These are phyloP conservation scores for Notholithocarpus densiflorus DNA, from an alignment of 306 rosid species.

Conservation along the genomic window DNA sequence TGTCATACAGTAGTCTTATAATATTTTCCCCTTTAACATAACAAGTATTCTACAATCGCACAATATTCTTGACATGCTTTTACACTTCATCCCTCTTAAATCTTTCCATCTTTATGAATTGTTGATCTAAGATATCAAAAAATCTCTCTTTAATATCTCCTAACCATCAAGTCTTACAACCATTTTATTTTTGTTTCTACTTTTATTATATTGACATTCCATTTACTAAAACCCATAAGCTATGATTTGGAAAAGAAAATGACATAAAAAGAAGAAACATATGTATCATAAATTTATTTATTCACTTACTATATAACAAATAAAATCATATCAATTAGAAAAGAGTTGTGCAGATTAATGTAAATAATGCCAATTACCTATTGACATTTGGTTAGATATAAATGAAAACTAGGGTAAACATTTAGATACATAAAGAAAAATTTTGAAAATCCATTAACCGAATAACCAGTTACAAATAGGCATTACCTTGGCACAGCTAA, in stretches of 20 bases:
- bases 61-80: no score
- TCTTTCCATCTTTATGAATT: no score
- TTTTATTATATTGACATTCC: no score
- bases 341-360: background rate
- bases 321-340: background rate
- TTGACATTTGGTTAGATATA: background rate
- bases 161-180: no score
- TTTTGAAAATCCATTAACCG: background rate
- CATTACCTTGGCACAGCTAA: conserved; percentile 74
- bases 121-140: no score
- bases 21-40: no score
- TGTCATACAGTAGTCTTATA: no score
- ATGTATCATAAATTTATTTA: background rate
- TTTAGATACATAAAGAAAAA: background rate
- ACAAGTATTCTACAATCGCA: no score
- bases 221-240: background rate
- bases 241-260: background rate
- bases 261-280: background rate
- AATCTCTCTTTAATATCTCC: no score
- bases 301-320: background rate
- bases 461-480: background rate
- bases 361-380: background rate
- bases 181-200: no score
- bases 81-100: no score
- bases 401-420: background rate